Conservation (phyloP, 305 asterid species). For the Rubia tinctorum region DNA sequence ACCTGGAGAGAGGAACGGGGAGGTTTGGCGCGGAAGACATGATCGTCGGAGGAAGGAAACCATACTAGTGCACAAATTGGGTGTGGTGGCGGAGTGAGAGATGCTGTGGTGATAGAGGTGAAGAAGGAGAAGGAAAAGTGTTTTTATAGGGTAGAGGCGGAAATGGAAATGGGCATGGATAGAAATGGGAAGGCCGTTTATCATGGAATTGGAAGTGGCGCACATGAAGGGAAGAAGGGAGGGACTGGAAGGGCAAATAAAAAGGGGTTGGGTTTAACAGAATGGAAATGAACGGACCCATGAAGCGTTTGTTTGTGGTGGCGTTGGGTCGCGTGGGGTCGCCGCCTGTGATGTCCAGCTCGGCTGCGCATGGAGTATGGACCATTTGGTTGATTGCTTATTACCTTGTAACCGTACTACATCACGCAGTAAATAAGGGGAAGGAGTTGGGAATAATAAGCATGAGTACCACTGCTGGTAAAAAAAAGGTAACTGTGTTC, state of each 20-base stretch:
- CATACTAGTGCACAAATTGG: neutral
- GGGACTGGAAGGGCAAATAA: neutral
- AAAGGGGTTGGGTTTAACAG: neutral
- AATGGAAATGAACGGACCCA: neutral
- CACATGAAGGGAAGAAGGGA: neutral
- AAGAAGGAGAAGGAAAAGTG: neutral
- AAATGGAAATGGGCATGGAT: neutral
- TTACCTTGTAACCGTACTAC: neutral
- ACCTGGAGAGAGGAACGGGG: constrained; percentile 51
- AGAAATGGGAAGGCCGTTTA: neutral
- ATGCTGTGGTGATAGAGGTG: neutral
- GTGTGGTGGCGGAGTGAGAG: neutral
- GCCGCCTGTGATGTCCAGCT: neutral
- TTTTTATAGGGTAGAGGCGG: too few species aligned
- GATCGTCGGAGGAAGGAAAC: constrained; percentile 8
- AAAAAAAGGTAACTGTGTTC: too few species aligned
- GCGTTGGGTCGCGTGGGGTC: constrained; percentile 6
- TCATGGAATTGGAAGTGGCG: neutral
- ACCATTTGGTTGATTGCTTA: neutral
- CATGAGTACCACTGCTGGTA: too few species aligned
- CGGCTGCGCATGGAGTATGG: neutral
- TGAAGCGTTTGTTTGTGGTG: neutral
- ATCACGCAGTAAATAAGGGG: neutral
- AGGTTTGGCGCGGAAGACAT: constrained; percentile 36
- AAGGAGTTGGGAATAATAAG: too few species aligned